These are phyloP conservation scores for Fraxinus albicans DNA, from an alignment of 305 asterid species.

Conservation along the genomic window DNA sequence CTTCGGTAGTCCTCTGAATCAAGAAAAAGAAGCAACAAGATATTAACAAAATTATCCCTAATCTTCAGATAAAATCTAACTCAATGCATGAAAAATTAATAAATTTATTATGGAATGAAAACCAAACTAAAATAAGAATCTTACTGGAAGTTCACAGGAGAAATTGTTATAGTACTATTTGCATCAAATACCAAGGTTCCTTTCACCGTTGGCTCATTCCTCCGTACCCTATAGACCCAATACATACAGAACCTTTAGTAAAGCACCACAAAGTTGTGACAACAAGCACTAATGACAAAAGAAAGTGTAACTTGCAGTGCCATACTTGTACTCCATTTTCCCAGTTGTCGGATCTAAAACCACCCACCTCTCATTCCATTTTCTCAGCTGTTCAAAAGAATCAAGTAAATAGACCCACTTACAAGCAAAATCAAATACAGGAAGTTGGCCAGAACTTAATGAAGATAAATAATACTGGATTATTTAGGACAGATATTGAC, in stretches of 20 bases:
- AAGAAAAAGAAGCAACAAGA: constrained; percentile 24
- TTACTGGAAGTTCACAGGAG: constrained; percentile 98
- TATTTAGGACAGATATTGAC: neutral
- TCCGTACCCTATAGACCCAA: constrained; percentile 57
- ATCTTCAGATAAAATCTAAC: neutral
- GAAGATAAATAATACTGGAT: constrained; percentile 9
- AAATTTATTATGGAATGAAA: constrained; percentile 11
- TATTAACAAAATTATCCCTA: constrained; percentile 11
- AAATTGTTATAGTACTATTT: constrained; percentile 82
- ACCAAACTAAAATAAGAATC: constrained; percentile 28
- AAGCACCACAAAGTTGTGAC: constrained; percentile 18
- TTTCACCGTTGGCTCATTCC: constrained; percentile 88
- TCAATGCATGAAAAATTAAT: neutral
- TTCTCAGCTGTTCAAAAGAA: constrained; percentile 63
- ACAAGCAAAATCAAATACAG: constrained; percentile 17
- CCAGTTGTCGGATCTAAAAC: constrained; percentile 97
- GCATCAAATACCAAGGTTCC: constrained; percentile 88
- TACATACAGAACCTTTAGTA: constrained; percentile 22
- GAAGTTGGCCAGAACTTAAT: constrained; percentile 16
- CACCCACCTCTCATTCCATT: constrained; percentile 99
- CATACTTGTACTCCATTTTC: constrained; percentile 98
- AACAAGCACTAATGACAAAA: constrained; percentile 7
- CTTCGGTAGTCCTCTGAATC: constrained; percentile 84
- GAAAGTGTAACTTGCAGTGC: constrained; percentile 14
- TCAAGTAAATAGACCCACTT: constrained; percentile 8